These are phyloP conservation scores for Stylosanthes scabra DNA, from an alignment of 331 rosid genomes.

Conservation along the genomic window DNA sequence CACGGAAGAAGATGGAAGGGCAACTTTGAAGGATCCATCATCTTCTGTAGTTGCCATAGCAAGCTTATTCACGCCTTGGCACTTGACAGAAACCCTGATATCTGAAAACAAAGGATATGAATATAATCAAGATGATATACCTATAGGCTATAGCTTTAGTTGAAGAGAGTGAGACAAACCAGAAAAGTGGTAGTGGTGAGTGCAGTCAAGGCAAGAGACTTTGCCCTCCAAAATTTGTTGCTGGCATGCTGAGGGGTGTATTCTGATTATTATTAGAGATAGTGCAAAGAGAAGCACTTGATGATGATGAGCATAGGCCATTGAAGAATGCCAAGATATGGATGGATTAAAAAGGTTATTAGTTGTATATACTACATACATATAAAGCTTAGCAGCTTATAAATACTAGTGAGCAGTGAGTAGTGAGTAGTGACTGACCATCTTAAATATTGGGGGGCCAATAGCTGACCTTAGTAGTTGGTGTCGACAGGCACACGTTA, in stretches of 20 bases:
- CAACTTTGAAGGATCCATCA: conserved; percentile 66
- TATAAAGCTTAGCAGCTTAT: conserved; percentile 22
- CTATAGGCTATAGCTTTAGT: too few species aligned
- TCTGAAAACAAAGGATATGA: too few species aligned
- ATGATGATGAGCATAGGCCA: conserved; percentile 52
- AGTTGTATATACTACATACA: conserved; percentile 33
- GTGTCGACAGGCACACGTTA: conserved; percentile 30
- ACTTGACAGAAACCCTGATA: conserved; percentile 65
- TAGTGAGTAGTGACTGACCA: background rate
- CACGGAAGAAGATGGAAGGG: conserved; percentile 52
- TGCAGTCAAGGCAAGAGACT: conserved; percentile 82
- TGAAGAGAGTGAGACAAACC: conserved; percentile 63
- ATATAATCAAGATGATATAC: too few species aligned
- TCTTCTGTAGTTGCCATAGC: conserved; percentile 59
- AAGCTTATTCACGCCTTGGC: conserved; percentile 58
- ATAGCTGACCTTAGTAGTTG: conserved; percentile 58
- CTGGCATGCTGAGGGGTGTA: conserved; percentile 51
- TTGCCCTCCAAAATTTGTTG: conserved; percentile 55
- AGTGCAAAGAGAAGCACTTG: conserved; percentile 56
- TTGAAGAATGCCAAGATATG: too few species aligned
- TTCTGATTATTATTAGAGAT: conserved; percentile 44
- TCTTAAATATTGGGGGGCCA: conserved; percentile 61
- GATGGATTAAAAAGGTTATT: background rate
- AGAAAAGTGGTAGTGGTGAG: conserved; percentile 51
- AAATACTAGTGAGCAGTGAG: conserved; percentile 33